Evolutionary conservation across 2,329 filamentous ascomycete genomes (phyloP), one percentile per base, ranked within the genome.

Genomic region (Cladosporium halotolerans): DNA sequence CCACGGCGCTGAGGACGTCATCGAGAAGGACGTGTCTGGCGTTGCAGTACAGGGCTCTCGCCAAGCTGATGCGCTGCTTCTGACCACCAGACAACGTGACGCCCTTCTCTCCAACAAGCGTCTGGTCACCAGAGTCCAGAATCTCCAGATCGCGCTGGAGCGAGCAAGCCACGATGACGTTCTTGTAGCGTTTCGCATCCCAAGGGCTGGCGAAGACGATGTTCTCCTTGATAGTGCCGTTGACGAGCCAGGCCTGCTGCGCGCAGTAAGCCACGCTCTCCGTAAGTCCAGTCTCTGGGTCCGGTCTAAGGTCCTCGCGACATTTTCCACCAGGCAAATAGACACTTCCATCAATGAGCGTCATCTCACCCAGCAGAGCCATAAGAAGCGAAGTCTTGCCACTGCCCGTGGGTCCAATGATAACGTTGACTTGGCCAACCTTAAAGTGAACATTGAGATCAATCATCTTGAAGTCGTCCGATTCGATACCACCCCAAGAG

Each of bases 291-390:
- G 92, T 96, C 55, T 87, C 84, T 2, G 89, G 86, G 67, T 97
- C 86, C 6, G 84, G 78, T 11, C 79, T 85, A 31, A 96, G 79
- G 56, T 96, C 89, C 66, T 96, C 89, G 60, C 93, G 85, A 66
- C 88, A 90, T 57, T 81, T 82, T 41, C 88, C 89, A 60, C 91
- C 89, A 3, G 93, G 93, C 23, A 97, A 80, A 70, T 85, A 89
- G 6, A 97, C 87, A 9, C 79, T 80, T 53, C 93, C 93, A 54
- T 85, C 79, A 19, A 96, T 72, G 47, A 91, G 73, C 0, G 88
- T 93, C 93, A 99, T 99, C 73, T 99, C 93, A 56, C 93, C 93
- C 2, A 99, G 80, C 23, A 99, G 76, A 28, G 91, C 93, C 92
- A 99, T 96, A 16, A 99, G 77, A 65, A 99, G 76, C 0, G 92